These are phyloP conservation scores for Epichloe sp. DNA, from an alignment of 2,329 filamentous ascomycete genomes.

Conservation along the genomic window DNA sequence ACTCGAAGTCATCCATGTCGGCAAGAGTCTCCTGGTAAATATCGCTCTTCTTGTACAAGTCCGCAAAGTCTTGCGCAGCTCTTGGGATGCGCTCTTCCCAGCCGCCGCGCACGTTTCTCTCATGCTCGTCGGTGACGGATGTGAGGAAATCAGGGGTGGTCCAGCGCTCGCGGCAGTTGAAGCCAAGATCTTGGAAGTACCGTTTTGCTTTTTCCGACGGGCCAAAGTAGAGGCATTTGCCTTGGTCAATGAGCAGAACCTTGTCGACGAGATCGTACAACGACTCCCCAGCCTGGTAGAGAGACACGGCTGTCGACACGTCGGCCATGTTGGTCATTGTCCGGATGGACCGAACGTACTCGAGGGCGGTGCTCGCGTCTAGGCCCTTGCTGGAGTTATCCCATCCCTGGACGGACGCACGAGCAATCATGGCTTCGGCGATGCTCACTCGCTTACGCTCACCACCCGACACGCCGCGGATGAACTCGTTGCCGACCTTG, in stretches of 20 bases:
- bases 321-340: slow-evolving; percentile 59
- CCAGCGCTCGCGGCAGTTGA: slow-evolving; percentile 56
- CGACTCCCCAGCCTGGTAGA: slow-evolving; percentile 57
- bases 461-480: slow-evolving; percentile 49
- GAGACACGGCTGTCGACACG: slow-evolving; percentile 55
- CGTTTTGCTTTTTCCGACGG: slow-evolving; percentile 45
- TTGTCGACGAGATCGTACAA: slow-evolving; percentile 62
- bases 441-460: slow-evolving; percentile 65
- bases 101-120: slow-evolving; percentile 53
- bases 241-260: slow-evolving; percentile 60
- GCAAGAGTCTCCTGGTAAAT: slow-evolving; percentile 44
- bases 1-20: slow-evolving; percentile 51
- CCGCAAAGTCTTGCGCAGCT: slow-evolving; percentile 52
- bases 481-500: slow-evolving; percentile 54
- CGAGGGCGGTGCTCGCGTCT: slow-evolving; percentile 59
- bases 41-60: slow-evolving; percentile 50
- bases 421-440: slow-evolving; percentile 48
- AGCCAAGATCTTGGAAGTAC: slow-evolving; percentile 62
- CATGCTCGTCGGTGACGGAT: slow-evolving; percentile 61
- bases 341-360: slow-evolving; percentile 52
- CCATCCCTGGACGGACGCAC: slow-evolving; percentile 56
- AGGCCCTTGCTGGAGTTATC: slow-evolving; percentile 63
- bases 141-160: slow-evolving; percentile 67
- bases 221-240: slow-evolving; percentile 62
- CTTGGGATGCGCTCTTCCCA: slow-evolving; percentile 55